Conservation (phyloP, 306 rosid genomes). For the Fragaria nilgerrensis region DNA sequence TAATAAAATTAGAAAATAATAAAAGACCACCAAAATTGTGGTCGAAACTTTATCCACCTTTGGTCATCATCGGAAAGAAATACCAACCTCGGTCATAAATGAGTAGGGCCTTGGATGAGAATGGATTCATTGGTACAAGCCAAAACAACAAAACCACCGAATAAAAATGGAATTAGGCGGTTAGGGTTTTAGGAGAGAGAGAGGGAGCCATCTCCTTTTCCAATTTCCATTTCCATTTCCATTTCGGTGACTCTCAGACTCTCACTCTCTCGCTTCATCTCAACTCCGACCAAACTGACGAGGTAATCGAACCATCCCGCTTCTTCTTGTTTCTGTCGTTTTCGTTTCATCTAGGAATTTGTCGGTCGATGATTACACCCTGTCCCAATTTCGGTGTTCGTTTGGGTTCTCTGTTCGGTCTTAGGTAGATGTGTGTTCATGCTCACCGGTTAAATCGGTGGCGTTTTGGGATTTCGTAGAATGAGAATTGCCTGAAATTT, state of each 20-base stretch:
- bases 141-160: neutral
- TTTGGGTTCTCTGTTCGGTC: neutral
- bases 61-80: neutral
- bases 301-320: neutral
- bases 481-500: neutral
- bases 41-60: neutral
- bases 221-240: neutral
- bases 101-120: neutral
- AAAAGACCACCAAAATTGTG: neutral
- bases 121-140: neutral
- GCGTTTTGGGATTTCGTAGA: neutral
- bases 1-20: too few species aligned
- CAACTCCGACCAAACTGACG: neutral
- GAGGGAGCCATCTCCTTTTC: neutral
- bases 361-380: neutral
- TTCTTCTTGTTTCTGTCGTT: neutral
- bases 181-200: conserved; percentile 12
- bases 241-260: neutral
- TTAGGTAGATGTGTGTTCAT: neutral
- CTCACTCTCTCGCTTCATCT: too few species aligned
- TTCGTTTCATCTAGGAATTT: neutral
- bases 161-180: conserved; percentile 10
- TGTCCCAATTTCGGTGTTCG: neutral
- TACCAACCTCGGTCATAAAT: neutral
- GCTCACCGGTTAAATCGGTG: neutral